These are phyloP conservation scores for Amanita jacksonii DNA, from an alignment of 768 basidiomycete genomes.

Conservation along the genomic window DNA sequence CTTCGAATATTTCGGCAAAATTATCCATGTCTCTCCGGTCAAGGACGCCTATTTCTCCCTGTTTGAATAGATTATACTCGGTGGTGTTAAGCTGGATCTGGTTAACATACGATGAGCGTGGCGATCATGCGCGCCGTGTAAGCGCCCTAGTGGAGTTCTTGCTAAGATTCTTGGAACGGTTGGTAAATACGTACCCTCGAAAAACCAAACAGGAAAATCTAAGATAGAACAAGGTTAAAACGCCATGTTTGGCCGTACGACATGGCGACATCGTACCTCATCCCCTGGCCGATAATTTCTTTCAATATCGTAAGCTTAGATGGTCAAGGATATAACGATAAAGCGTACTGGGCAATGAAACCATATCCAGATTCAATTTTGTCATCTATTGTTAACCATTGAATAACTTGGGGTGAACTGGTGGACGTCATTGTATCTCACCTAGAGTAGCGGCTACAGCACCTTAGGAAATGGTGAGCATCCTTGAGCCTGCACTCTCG, in stretches of 20 bases:
- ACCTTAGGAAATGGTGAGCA: conserved; percentile 21
- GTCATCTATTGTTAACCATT: conserved; percentile 31
- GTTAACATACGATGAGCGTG: conserved; percentile 47
- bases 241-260: not conserved
- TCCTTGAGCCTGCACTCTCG: not conserved
- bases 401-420: conserved; percentile 4
- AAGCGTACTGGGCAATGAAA: conserved; percentile 68
- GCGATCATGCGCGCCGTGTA: conserved; percentile 72
- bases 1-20: conserved; percentile 53
- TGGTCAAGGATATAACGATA: not conserved
- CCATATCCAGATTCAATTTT: conserved; percentile 74
- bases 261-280: conserved; percentile 43
- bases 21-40: conserved; percentile 65
- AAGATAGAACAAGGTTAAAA: conserved; percentile 8
- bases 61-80: not conserved
- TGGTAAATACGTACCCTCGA: conserved; percentile 39
- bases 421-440: conserved; percentile 16
- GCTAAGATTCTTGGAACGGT: not conserved
- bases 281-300: conserved; percentile 69
- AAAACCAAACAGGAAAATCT: conserved; percentile 77
- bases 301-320: not conserved
- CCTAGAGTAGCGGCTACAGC: conserved; percentile 57
- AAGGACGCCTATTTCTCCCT: conserved; percentile 68
- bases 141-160: conserved; percentile 43
- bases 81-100: not conserved